Evolutionary conservation across 441 rosid genomes (phyloP), one percentile per base, ranked within the genome.

Genomic region (Adansonia rubrostipa): DNA sequence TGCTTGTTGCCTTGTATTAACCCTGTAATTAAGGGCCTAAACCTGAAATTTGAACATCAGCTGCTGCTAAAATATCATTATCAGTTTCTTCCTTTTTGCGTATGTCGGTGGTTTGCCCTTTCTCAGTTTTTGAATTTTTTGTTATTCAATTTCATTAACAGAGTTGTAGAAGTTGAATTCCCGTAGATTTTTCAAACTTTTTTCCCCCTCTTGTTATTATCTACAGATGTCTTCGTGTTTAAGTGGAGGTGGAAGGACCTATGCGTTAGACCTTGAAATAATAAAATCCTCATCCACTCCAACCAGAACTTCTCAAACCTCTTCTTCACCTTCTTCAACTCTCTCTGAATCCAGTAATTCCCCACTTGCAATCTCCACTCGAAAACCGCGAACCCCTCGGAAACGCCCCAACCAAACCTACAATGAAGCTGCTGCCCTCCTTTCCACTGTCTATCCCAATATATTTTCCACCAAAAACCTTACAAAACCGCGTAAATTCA

Each of bases 371-470:
- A 89, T 93, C 88, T 91, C 96, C 54, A 91, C 97, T 9, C 81
- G 98, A 47, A 96, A 96, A 76, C 85, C 96, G 14, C 83, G 98
- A 40, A 87, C 93, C n/a, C 90, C 88, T 15, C 75, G 98, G 2
- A 96, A 96, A 84, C 86, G 99, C 15, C 97, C 98, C 9, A 93
- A 96, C 77, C 94, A 95, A 82, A 92, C 89, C 61, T 96, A 93
- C 95, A 89, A 91, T 20, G 99, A 96, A 86, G 99, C 99, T 0
- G 98, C 97, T 0, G 92, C 97, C n/a, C 92, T 96, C 8, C 97
- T 96, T 75, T 93, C 97, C 80, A 86, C 95, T 1, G 98, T 88
- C 79, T 93, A 90, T 42, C 99, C 99, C 63, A 88, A 79, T 77
- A 79, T 96, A 69, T 96, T 93, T 88, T 82, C 92, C 77, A 19